These are phyloP conservation scores for Tetrahymena malaccensis DNA, from an alignment of 73 alveolate genomes.

Conservation along the genomic window DNA sequence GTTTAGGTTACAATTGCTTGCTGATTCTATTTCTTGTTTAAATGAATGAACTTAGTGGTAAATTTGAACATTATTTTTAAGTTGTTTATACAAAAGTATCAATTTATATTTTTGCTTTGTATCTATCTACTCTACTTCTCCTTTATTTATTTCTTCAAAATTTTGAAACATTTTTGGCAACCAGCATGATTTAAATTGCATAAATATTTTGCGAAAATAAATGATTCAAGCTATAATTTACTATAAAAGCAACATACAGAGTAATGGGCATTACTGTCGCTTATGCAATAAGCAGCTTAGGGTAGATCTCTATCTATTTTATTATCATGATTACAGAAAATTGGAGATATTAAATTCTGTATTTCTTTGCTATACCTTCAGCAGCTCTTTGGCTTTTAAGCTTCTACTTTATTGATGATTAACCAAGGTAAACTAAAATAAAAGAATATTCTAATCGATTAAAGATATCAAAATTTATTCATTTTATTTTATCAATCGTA, in stretches of 20 bases:
- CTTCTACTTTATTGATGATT: not conserved
- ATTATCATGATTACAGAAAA: not conserved
- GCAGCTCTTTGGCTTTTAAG: not conserved
- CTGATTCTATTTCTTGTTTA: not conserved
- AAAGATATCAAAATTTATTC: not conserved
- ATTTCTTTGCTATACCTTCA: not conserved
- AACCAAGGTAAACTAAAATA: not conserved
- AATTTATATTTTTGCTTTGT: no score
- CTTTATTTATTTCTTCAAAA: not conserved
- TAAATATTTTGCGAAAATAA: no score
- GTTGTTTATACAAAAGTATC: not conserved
- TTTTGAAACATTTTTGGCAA: no score
- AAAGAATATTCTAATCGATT: no score
- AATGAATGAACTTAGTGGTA: not conserved
- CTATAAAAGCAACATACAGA: not conserved
- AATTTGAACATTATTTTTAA: not conserved
- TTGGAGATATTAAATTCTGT: not conserved
- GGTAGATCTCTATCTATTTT: not conserved
- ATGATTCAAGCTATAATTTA: not conserved
- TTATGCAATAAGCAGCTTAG: not conserved
- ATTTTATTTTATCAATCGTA: not conserved
- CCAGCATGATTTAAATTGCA: not conserved
- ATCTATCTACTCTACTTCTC: not conserved
- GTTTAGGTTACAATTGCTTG: not conserved
- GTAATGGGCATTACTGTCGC: not conserved